A percentile compares a stretch with the other conserved stretches of the same genome.
Conservation (phyloP, 192 early-diverging fungal genomes). For the Coemansia sp. region DNA sequence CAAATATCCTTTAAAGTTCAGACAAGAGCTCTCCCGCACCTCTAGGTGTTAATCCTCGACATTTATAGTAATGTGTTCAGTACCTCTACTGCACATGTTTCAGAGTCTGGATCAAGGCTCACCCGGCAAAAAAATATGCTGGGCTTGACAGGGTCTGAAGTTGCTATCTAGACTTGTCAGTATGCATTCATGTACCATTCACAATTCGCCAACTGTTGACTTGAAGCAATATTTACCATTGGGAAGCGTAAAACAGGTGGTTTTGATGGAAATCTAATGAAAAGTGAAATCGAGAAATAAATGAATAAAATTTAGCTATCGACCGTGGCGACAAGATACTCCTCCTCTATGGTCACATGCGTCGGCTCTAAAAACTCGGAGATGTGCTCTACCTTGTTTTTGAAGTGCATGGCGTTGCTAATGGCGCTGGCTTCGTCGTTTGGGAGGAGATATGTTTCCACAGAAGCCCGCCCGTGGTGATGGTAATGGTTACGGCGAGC, state of each 20-base stretch:
- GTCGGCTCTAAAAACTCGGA: slow-evolving; percentile 9
- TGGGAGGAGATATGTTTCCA: background rate
- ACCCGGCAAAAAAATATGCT: background rate
- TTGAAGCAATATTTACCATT: no score
- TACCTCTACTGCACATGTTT: background rate
- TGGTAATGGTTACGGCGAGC: background rate
- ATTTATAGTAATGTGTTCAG: background rate
- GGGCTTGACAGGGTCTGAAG: background rate
- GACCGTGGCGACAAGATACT: background rate
- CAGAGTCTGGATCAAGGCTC: background rate
- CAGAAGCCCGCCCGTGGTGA: background rate
- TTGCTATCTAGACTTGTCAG: background rate
- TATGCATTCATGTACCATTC: background rate
- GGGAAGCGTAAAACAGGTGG: background rate
- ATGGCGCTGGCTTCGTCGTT: slow-evolving; percentile 4
- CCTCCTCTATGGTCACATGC: background rate
- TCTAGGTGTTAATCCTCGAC: background rate
- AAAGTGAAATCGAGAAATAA: background rate
- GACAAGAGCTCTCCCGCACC: background rate
- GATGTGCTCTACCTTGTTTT: slow-evolving; percentile 10
- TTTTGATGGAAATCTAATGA: background rate
- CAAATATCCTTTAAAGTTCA: background rate
- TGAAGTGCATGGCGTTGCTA: slow-evolving; percentile 13
- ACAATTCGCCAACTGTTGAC: background rate
- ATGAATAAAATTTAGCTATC: background rate